Base-by-base conservation (phyloP, 1,139 yeast species). In the Meyerozyma sp. region DNA sequence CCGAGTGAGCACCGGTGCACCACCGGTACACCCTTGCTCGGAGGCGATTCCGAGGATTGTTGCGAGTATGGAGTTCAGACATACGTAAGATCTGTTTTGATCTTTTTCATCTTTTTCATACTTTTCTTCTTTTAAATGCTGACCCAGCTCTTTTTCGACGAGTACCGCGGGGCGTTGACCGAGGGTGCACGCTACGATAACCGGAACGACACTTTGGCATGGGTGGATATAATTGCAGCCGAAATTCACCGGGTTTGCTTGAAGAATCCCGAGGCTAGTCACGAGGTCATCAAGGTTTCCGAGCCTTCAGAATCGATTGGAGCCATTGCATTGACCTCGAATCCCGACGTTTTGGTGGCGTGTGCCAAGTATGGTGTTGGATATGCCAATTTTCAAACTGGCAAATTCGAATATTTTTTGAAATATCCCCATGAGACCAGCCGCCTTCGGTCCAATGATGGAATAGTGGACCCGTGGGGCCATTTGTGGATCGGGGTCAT, bases 401-500 rank as follows among this genome's bases (percentile, higher is more conserved):
- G 63, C 2, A 49, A 61, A 25, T 71, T 82, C 59, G 63, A 68
- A 36, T 73, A 72, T 49, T 57, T 77, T 34, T 59, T 70, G 37
- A 54, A 63, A 40, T 84, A 75, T 54, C 78, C 83, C 4, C 53
- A 60, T 41, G 53, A 55, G 26, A 63, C 58, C 2, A 42, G 42
- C 3, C 65, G 74, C 36, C 61, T 82, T 54, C 70, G 94, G 55
- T 81, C 90, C 16, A 85, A 85, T 53, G 94, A 85, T 56, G 93
- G 91, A 0, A 76, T 79, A 41, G 73, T 84, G 40, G 85, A 84
- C 44, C 83, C 84, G 1, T 68, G 79, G 61, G 91, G 93, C 0
- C 72, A 81, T 49, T 71, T 84, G 43, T 82, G 85, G 78, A 73
- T 84, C 43, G 93, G 93, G 2, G 70, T 85, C n/a, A 84, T 85